Conservation (phyloP, 345 rosid species). For the Citrus medica region DNA sequence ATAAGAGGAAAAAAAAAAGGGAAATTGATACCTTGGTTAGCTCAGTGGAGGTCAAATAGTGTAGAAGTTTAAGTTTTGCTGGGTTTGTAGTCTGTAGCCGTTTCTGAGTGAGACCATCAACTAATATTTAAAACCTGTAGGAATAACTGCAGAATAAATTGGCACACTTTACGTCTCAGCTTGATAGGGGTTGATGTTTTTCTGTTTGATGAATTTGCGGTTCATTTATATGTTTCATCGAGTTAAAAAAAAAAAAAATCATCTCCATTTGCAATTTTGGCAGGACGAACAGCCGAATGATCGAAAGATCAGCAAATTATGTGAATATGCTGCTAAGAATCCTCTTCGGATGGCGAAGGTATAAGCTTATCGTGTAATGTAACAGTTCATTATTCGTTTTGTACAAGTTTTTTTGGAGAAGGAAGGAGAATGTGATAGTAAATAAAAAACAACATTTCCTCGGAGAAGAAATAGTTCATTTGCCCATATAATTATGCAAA, state of each 20-base stretch:
- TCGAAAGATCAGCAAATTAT: slow-evolving; percentile 8
- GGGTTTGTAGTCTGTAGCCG: neutral
- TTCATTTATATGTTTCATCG: neutral
- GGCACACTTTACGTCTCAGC: neutral
- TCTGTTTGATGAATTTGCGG: neutral
- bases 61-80: neutral
- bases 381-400: neutral
- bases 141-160: neutral
- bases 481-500: neutral
- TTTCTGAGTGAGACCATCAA: neutral
- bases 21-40: neutral
- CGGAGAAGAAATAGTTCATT: neutral
- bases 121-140: neutral
- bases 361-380: neutral
- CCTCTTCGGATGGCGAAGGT: slow-evolving; percentile 79
- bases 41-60: neutral
- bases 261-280: neutral
- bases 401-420: no score
- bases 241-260: neutral
- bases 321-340: slow-evolving; percentile 68
- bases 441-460: neutral
- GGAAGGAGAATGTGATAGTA: neutral
- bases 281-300: no score
- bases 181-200: neutral
- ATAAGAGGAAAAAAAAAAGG: neutral